Conservation (phyloP, 257 asterid species). For the Fraxinus pennsylvanica region DNA sequence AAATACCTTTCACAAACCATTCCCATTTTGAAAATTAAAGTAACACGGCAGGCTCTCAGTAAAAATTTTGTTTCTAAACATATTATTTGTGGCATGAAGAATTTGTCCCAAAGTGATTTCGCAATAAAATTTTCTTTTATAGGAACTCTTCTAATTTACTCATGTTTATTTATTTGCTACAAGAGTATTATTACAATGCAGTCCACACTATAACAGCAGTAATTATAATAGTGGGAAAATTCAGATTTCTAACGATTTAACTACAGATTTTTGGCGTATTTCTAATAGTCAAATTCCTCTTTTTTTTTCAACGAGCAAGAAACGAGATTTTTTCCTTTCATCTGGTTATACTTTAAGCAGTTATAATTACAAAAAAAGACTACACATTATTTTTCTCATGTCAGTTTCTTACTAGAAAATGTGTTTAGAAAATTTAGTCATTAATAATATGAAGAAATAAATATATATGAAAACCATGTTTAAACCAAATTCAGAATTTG, state of each 20-base stretch:
- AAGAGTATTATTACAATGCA: background rate
- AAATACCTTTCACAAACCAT: conserved; percentile 16
- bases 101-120: conserved; percentile 7
- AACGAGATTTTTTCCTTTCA: background rate
- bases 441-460: background rate
- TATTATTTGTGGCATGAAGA: conserved; percentile 12
- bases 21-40: conserved; percentile 13
- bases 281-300: background rate
- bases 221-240: background rate
- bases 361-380: background rate
- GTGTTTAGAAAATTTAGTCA: background rate
- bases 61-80: background rate
- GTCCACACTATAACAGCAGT: background rate
- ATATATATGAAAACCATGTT: background rate
- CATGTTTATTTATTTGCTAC: background rate
- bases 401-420: background rate
- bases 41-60: background rate
- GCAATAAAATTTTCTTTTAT: background rate
- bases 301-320: background rate
- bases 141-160: background rate
- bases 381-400: background rate
- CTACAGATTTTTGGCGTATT: background rate
- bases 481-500: background rate
- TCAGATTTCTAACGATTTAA: too few species aligned
- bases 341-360: background rate